Conservation (phyloP, 2,329 filamentous ascomycete species). For the Claviceps sp. region DNA sequence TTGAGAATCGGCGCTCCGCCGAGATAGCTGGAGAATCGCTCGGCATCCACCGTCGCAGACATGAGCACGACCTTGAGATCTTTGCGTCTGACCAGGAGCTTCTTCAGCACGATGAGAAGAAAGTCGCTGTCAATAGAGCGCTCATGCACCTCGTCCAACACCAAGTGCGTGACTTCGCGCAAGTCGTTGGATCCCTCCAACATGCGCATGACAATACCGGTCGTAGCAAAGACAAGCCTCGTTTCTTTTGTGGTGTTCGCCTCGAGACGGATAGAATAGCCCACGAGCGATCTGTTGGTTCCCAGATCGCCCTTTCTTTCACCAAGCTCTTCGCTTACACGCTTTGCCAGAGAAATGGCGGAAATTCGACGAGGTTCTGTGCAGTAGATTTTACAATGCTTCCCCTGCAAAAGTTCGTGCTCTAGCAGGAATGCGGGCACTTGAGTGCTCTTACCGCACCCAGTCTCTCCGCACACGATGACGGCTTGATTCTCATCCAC, state of each 20-base stretch:
- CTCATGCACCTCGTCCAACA: conserved; percentile 97
- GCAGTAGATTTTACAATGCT: conserved; percentile 82
- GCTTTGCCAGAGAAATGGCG: conserved; percentile 80
- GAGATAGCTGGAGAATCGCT: conserved; percentile 81
- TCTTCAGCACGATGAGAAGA: conserved; percentile 78
- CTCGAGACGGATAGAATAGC: conserved; percentile 88
- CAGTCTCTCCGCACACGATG: conserved; percentile 93
- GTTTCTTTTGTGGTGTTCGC: conserved; percentile 74
- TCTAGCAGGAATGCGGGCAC: conserved; percentile 91
- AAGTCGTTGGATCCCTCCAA: conserved; percentile 79
- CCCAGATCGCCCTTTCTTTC: conserved; percentile 74
- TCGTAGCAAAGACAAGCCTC: conserved; percentile 77
- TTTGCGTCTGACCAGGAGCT: conserved; percentile 60
- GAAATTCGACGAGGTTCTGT: conserved; percentile 94
- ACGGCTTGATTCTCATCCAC: conserved; percentile 73
- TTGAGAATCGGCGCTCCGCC: conserved; percentile 74
- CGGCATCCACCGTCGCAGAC: conserved; percentile 92
- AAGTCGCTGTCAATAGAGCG: conserved; percentile 95
- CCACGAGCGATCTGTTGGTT: conserved; percentile 70
- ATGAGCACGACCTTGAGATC: conserved; percentile 90
- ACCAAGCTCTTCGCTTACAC: conserved; percentile 89
- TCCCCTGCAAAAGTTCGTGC: conserved; percentile 68
- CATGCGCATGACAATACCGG: conserved; percentile 95
- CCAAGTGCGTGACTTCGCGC: conserved; percentile 78
- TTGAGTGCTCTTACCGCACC: conserved; percentile 94